Evolutionary conservation across 305 asterid genomes (phyloP), one percentile per base, ranked within the genome.

Genomic region (Solanum aculeatissimum): DNA sequence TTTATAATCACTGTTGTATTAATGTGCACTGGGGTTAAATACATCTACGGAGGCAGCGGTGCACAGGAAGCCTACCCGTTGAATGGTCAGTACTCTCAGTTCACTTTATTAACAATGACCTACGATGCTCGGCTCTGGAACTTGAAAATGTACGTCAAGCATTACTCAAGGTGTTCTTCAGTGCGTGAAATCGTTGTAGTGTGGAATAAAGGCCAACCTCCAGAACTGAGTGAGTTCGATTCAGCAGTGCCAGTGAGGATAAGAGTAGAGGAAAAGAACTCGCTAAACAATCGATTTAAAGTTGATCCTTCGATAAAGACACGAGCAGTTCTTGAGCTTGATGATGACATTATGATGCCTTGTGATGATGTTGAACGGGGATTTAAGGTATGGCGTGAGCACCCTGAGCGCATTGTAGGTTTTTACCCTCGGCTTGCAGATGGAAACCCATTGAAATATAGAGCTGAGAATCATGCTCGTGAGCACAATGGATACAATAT

Each of bases 101-200:
- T 97, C 90, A 95, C 99, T 2, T 85, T 97, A n/a, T 65, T 97
- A 65, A 90, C 99, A 29, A 97, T 97, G 99, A 94, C 99, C 5
- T 95, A 92, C n/a, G 98, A 95, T 29, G 98, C 99, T 27, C 97
- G 99, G 7, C 90, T 95, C 7, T 95, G 99, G 99, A 97, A 97
- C 62, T 85, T 95, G 88, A 94, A 94, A 77, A 95, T 95, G 98
- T 94, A 88, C 21, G 85, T 97, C 75, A 90, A 93, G 84, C 99
- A 95, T 85, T 97, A 97, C 91, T 95, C 99, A 9, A 87, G 98
- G 82, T 97, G 99, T 75, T 83, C 98, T 11, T 97, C 99, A 0
- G 99, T 95, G 42, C 95, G 97, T 2, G 99, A 97, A 89, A 97
- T 97, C 10, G 98, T 97, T 51, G 98, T 97, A 9, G 95, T 94